Percentiles rank a stretch among this genome's conserved stretches.
Evolutionary conservation across 2,329 filamentous ascomycete genomes (phyloP).

Genomic region (Dactylellina drechsleri): DNA sequence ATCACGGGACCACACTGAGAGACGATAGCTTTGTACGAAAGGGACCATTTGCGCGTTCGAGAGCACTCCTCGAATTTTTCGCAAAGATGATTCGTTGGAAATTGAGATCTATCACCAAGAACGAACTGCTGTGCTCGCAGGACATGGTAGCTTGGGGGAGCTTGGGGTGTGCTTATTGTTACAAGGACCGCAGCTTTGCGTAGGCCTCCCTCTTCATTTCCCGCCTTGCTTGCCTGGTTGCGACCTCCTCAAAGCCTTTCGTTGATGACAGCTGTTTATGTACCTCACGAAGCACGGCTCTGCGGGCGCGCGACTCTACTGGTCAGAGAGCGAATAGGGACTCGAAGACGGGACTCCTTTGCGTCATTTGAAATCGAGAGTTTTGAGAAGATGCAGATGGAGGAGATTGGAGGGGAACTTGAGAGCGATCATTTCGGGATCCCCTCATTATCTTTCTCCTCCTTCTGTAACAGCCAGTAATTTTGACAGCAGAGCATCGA

Average conservation of each 20-base stretch:
- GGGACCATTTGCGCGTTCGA: slow-evolving; percentile 20
- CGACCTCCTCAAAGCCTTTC: slow-evolving; percentile 26
- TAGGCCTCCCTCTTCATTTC: slow-evolving; percentile 24
- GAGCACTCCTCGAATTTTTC: slow-evolving; percentile 20
- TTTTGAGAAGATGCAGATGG: slow-evolving; percentile 8
- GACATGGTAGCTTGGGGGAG: not conserved
- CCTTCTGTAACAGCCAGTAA: slow-evolving; percentile 4
- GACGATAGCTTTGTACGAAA: not conserved
- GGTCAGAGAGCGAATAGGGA: slow-evolving; percentile 21
- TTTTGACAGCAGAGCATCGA: slow-evolving; percentile 12
- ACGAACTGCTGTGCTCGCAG: slow-evolving; percentile 16
- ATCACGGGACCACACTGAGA: slow-evolving; percentile 51
- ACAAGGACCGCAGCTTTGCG: slow-evolving; percentile 34
- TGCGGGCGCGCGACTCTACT: slow-evolving; percentile 25
- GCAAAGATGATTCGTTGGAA: slow-evolving; percentile 39
- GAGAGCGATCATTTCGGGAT: slow-evolving; percentile 15
- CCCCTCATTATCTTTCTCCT: slow-evolving; percentile 1
- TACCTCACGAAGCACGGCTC: slow-evolving; percentile 25
- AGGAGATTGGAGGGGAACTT: slow-evolving; percentile 48
- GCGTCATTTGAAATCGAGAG: slow-evolving; percentile 42
- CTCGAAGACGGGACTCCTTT: not conserved
- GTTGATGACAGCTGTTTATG: not conserved
- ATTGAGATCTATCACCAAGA: not conserved
- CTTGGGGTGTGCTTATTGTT: slow-evolving; percentile 26
- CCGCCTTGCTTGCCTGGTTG: slow-evolving; percentile 3